Conservation (phyloP, 2,329 filamentous ascomycete genomes). For the Hymenoscyphus albidus region DNA sequence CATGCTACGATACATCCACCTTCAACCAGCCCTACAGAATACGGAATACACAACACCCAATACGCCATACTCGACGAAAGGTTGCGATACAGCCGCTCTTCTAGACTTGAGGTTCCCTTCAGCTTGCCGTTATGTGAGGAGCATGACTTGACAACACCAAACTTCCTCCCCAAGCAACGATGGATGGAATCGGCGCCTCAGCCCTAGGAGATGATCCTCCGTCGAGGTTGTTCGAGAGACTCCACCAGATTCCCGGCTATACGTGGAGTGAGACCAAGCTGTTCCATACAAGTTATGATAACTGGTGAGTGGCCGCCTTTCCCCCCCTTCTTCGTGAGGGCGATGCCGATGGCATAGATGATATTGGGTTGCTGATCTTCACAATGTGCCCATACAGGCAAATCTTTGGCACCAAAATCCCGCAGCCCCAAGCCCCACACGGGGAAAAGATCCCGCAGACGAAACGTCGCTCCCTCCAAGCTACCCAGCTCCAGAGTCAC, state of each 20-base stretch:
- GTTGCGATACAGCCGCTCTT: neutral
- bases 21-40: neutral
- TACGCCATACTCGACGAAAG: neutral
- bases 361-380: neutral
- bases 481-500: constrained; percentile 15
- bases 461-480: constrained; percentile 37
- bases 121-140: neutral
- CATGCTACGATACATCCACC: neutral
- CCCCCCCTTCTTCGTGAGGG: constrained; percentile 4
- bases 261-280: constrained; percentile 67
- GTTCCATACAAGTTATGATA: constrained; percentile 73
- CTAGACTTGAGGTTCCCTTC: neutral
- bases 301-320: constrained; percentile 55
- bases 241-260: constrained; percentile 70
- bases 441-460: constrained; percentile 37
- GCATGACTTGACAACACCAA: neutral
- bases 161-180: neutral
- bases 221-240: constrained; percentile 65
- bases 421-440: neutral
- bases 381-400: constrained; percentile 46
- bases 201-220: constrained; percentile 45
- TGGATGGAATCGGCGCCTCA: neutral
- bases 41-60: no score
- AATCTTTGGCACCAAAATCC: constrained; percentile 54
- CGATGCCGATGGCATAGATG: neutral